phyloP scores from a whole-genome alignment of 768 basidiomycete genomes.

The Tulasnella sp. region DNA sequence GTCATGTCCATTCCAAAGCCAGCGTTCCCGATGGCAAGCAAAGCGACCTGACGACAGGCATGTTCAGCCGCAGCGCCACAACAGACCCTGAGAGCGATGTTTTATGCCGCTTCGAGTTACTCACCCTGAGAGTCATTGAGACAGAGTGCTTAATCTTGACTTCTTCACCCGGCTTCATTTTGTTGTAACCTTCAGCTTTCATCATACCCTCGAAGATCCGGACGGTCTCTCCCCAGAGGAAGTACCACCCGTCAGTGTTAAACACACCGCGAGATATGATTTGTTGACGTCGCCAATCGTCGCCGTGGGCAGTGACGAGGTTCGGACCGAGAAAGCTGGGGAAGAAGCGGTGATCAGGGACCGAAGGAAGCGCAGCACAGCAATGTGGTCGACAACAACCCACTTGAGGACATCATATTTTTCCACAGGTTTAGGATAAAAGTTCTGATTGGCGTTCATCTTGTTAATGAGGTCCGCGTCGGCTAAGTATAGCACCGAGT shows the following conservation, averaged over 20 bases:
- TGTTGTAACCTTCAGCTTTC: background rate
- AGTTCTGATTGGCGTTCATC: constrained; percentile 7
- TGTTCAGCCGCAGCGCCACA: no score
- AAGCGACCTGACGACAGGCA: no score
- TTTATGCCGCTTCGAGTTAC: no score
- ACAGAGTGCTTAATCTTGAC: constrained; percentile 16
- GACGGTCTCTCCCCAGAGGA: constrained; percentile 21
- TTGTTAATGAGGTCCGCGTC: constrained; percentile 14
- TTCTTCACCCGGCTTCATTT: constrained; percentile 3
- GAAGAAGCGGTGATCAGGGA: background rate
- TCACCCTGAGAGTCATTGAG: constrained; percentile 22
- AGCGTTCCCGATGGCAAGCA: no score
- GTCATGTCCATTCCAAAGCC: no score
- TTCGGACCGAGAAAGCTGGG: constrained; percentile 23
- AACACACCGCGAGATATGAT: constrained; percentile 18
- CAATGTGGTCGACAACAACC: background rate
- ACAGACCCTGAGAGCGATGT: no score
- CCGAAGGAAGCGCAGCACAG: background rate
- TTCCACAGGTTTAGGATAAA: constrained; percentile 16
- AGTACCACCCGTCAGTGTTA: constrained; percentile 18
- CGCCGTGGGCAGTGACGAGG: constrained; percentile 21
- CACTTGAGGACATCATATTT: constrained; percentile 23
- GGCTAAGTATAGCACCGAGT: constrained; percentile 15
- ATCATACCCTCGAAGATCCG: constrained; percentile 23
- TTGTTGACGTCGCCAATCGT: constrained; percentile 21